These are phyloP conservation scores for Karstenula rhodostoma DNA, from an alignment of 2,329 filamentous ascomycete species.

Conservation along the genomic window DNA sequence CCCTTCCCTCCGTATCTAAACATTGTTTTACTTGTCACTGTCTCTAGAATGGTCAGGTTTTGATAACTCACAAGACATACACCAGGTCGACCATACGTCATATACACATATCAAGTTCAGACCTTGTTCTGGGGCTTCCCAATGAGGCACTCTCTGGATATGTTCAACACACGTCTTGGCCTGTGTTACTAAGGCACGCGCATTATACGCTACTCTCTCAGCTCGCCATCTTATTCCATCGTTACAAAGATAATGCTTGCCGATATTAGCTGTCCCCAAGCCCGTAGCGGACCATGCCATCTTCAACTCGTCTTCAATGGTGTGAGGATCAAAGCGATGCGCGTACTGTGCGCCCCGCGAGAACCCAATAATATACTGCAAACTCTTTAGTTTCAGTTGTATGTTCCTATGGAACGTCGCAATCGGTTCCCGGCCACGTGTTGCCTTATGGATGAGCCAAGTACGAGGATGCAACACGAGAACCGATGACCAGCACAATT, in stretches of 20 bases:
- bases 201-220: neutral
- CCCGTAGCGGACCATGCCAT: neutral
- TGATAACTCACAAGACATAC: neutral
- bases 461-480: neutral
- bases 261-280: neutral
- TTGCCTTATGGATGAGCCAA: neutral
- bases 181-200: neutral
- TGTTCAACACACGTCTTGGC: neutral
- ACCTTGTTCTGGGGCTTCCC: neutral
- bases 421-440: neutral
- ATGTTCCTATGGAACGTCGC: neutral
- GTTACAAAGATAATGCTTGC: neutral
- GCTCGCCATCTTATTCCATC: neutral
- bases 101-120: neutral
- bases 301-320: neutral
- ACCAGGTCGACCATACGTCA: neutral
- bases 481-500: neutral
- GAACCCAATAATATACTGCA: neutral
- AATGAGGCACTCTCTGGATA: neutral
- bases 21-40: too few species aligned
- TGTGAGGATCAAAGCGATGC: neutral
- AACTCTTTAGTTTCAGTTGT: neutral
- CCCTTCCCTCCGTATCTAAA: too few species aligned
- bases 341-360: neutral
- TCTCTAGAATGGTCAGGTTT: too few species aligned